These are phyloP conservation scores for Xanthoceras sorbifolium DNA, from an alignment of 345 rosid species.

Conservation along the genomic window DNA sequence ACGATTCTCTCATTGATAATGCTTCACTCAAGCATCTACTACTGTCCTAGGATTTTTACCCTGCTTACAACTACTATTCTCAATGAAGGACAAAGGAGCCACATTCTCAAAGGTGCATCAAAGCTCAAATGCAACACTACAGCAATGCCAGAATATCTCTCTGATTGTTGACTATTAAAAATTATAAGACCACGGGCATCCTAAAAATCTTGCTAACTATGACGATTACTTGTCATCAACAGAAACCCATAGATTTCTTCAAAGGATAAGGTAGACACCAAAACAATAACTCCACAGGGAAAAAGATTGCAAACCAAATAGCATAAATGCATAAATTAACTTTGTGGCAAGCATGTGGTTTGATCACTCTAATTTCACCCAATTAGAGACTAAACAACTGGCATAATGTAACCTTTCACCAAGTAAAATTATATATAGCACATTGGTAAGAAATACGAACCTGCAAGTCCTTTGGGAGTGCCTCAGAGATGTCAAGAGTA, in stretches of 20 bases:
- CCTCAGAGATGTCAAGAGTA: slow-evolving; percentile 82
- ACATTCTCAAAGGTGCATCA: background rate
- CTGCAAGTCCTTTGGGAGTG: slow-evolving; percentile 84
- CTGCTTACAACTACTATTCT: background rate
- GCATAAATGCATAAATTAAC: background rate
- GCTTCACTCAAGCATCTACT: too few relatives aligned
- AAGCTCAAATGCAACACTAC: background rate
- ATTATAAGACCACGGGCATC: background rate
- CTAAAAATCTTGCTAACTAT: background rate
- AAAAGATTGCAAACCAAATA: background rate
- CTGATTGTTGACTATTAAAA: background rate
- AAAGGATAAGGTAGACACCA: background rate
- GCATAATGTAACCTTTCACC: background rate
- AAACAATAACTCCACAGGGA: background rate
- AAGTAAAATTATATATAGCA: background rate
- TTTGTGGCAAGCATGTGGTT: background rate
- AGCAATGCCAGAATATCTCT: background rate
- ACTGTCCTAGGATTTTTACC: background rate
- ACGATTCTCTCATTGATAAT: background rate
- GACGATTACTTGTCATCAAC: background rate
- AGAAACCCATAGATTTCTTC: slow-evolving; percentile 1
- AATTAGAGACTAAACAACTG: background rate
- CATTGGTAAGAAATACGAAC: slow-evolving; percentile 32
- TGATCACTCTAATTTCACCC: background rate
- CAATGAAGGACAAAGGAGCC: background rate